Conservation (phyloP, 2,329 filamentous ascomycete genomes). For the Ascosphaera aggregata region DNA sequence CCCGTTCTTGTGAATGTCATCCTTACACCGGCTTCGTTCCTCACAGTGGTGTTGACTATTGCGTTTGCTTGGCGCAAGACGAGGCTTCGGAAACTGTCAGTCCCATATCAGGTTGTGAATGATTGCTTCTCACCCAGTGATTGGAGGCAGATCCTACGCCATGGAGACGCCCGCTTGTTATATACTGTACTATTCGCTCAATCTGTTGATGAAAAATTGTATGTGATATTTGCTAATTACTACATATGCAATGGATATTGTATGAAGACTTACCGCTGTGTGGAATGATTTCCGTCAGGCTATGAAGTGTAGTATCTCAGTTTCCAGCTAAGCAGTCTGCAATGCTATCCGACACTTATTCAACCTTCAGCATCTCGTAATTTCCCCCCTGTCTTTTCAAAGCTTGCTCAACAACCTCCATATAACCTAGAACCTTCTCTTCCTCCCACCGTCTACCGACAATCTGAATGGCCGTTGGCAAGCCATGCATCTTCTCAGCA, state of each 20-base stretch:
- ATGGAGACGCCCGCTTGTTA: no score
- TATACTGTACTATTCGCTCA: no score
- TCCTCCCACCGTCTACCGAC: slow-evolving; percentile 61
- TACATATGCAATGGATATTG: no score
- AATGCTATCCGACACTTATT: slow-evolving; percentile 8
- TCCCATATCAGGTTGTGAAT: no score
- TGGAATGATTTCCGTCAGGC: no score
- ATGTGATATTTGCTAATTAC: no score
- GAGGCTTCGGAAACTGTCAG: slow-evolving; percentile 1
- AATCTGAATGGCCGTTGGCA: slow-evolving; percentile 70
- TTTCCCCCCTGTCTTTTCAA: slow-evolving; percentile 27
- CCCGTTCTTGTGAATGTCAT: slow-evolving; percentile 57
- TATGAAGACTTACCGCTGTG: no score
- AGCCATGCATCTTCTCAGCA: slow-evolving; percentile 56
- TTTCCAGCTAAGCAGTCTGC: no score
- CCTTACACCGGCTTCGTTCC: slow-evolving; percentile 36
- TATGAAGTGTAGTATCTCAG: no score
- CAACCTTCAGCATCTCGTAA: slow-evolving; percentile 16
- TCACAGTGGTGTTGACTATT: slow-evolving; percentile 42
- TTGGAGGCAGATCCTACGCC: no score
- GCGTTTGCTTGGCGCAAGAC: slow-evolving; percentile 34
- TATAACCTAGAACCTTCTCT: slow-evolving; percentile 64
- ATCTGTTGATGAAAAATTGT: no score
- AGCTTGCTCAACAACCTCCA: slow-evolving; percentile 56
- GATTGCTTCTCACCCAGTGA: no score